These are phyloP conservation scores for Strigomonas culicis DNA, from an alignment of 208 protist species.

Conservation along the genomic window DNA sequence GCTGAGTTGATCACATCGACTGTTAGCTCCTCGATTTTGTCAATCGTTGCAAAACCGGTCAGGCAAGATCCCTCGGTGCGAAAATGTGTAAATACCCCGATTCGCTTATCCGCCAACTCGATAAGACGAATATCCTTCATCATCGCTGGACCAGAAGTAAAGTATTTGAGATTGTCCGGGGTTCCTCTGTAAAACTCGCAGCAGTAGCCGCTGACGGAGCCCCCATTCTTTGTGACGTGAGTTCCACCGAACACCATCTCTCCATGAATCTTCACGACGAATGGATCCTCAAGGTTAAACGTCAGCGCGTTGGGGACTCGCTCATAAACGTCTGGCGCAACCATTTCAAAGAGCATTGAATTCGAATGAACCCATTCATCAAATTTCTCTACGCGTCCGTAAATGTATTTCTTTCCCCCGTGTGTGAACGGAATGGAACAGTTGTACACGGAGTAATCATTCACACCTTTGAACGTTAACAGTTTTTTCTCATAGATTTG, in stretches of 20 bases:
- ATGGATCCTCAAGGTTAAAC: conserved; percentile 41
- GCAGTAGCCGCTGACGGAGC: conserved; percentile 33
- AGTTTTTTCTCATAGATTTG: conserved; percentile 30
- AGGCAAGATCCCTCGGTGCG: conserved; percentile 15
- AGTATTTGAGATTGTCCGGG: conserved; percentile 19
- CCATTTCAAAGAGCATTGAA: conserved; percentile 37
- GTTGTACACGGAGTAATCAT: conserved; percentile 41
- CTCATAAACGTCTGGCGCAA: conserved; percentile 35
- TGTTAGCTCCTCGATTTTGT: conserved; percentile 28
- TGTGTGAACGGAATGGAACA: conserved; percentile 31
- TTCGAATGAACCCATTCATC: conserved; percentile 29
- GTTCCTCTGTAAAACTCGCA: conserved; percentile 38
- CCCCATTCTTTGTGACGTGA: conserved; percentile 25
- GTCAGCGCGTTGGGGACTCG: conserved; percentile 21
- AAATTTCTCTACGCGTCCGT: conserved; percentile 30
- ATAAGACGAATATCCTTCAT: conserved; percentile 41
- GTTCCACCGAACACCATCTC: conserved; percentile 32
- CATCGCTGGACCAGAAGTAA: conserved; percentile 26
- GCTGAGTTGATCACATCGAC: conserved; percentile 21
- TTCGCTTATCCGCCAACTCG: conserved; percentile 19
- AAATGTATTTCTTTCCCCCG: conserved; percentile 31
- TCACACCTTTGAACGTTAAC: conserved; percentile 36
- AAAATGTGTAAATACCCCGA: conserved; percentile 36
- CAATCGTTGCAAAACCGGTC: conserved; percentile 33
- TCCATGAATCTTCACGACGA: conserved; percentile 24